These are phyloP conservation scores for Trichoderma brevicompactum DNA, from an alignment of 2,329 filamentous ascomycete genomes.

Conservation along the genomic window DNA sequence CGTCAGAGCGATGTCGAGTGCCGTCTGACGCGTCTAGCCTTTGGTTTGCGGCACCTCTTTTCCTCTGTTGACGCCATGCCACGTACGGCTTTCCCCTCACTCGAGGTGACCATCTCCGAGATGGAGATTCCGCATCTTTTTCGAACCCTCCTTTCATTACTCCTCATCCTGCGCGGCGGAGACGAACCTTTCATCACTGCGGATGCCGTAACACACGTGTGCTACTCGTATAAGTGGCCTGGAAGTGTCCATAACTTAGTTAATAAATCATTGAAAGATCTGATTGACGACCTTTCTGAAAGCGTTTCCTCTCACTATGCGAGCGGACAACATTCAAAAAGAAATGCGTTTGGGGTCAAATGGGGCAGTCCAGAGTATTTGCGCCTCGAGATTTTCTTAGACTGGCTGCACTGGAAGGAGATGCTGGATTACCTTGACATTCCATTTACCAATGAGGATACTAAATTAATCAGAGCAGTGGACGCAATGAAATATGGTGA, in stretches of 20 bases:
- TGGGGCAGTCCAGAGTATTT: background rate
- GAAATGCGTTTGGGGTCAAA: too few species aligned
- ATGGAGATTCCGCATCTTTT: background rate
- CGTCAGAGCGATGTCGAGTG: background rate
- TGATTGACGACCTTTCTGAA: background rate
- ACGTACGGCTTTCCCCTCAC: conserved; percentile 28
- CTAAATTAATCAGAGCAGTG: conserved; percentile 3
- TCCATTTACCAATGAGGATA: background rate
- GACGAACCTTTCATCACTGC: conserved; percentile 32
- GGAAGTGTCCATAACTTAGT: background rate
- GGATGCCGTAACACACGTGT: conserved; percentile 36
- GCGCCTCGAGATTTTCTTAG: background rate
- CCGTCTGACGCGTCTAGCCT: conserved; percentile 29
- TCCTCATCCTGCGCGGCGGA: conserved; percentile 23
- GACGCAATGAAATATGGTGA: conserved; percentile 30
- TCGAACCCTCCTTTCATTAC: conserved; percentile 28
- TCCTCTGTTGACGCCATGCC: conserved; percentile 35
- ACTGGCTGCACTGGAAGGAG: background rate
- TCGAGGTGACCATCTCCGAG: conserved; percentile 31
- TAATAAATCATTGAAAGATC: background rate
- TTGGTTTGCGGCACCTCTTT: conserved; percentile 36
- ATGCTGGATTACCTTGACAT: background rate
- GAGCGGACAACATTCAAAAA: too few species aligned
- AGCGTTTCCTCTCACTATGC: background rate
- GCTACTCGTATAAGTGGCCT: conserved; percentile 36